A percentile compares a stretch with the other conserved stretches of the same genome.
Evolutionary conservation across 805 yeast species (phyloP).

Genomic region (Citeromyces matritensis): DNA sequence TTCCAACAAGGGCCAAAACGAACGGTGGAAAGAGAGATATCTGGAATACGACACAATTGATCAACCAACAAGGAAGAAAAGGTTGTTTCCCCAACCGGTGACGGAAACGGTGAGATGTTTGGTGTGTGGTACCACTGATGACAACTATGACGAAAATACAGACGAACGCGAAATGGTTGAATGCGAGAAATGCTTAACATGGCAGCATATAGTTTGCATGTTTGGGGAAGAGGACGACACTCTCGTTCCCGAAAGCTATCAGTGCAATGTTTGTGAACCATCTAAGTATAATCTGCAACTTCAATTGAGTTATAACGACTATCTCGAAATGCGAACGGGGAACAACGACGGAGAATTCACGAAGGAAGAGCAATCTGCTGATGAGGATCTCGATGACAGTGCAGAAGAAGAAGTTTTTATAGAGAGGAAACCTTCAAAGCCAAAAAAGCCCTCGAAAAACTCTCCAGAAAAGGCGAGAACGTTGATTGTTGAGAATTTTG

Average conservation of each 20-base stretch:
- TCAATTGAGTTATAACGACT: conserved; percentile 14
- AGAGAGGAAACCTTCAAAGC: too few relatives aligned
- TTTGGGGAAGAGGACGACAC: conserved; percentile 23
- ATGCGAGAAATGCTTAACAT: conserved; percentile 50
- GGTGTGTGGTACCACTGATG: conserved; percentile 46
- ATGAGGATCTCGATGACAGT: too few relatives aligned
- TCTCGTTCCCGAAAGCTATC: conserved; percentile 29
- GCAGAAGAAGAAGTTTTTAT: too few relatives aligned
- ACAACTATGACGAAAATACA: conserved; percentile 39
- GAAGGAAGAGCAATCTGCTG: conserved; percentile 2
- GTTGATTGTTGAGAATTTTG: too few relatives aligned
- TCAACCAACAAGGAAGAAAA: conserved; percentile 6
- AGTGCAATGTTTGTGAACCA: conserved; percentile 40
- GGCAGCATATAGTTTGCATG: conserved; percentile 63
- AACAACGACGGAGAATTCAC: conserved; percentile 3
- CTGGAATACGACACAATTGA: conserved; percentile 3
- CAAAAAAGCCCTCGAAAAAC: too few relatives aligned
- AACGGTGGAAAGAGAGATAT: conserved; percentile 5
- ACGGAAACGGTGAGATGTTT: conserved; percentile 34
- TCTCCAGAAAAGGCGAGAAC: too few relatives aligned
- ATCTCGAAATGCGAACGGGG: conserved; percentile 4
- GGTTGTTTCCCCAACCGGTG: conserved; percentile 6
- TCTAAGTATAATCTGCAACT: conserved; percentile 13
- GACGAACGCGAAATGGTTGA: conserved; percentile 48
- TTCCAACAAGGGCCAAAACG: conserved; percentile 3